Evolutionary conservation across 116 monocot species (phyloP).

Genomic region (Cymodocea nodosa): DNA sequence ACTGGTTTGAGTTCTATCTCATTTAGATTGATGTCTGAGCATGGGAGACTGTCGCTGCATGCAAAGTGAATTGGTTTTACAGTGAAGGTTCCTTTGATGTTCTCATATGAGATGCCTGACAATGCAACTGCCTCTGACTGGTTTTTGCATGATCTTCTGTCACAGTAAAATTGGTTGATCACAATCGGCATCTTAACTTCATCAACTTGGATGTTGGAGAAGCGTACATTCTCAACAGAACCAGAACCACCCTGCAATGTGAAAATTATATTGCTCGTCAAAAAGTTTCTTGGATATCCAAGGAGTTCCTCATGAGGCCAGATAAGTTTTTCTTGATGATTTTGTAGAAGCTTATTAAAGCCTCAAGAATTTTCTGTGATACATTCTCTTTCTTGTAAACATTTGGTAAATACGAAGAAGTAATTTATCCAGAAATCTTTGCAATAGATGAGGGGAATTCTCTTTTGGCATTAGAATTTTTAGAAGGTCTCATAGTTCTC

Average conservation of each 20-base stretch:
- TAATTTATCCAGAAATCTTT: too few species aligned
- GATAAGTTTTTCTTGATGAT: too few species aligned
- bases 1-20: slow-evolving; percentile 46
- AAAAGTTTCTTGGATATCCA: too few species aligned
- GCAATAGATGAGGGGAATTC: too few species aligned
- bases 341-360: too few species aligned
- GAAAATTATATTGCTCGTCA: too few species aligned
- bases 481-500: too few species aligned
- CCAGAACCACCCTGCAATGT: slow-evolving; percentile 59
- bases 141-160: slow-evolving; percentile 52
- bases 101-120: slow-evolving; percentile 54
- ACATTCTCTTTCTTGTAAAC: too few species aligned
- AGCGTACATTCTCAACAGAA: slow-evolving; percentile 47
- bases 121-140: slow-evolving; percentile 72
- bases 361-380: too few species aligned
- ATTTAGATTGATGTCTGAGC: slow-evolving; percentile 41
- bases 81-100: slow-evolving; percentile 66
- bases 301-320: too few species aligned
- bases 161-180: slow-evolving; percentile 92
- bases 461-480: too few species aligned
- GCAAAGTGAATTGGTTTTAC: slow-evolving; percentile 68
- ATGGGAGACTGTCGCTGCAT: slow-evolving; percentile 66
- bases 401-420: too few species aligned
- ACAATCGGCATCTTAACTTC: slow-evolving; percentile 67
- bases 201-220: slow-evolving; percentile 51